Base-by-base conservation (phyloP, 805 yeast species). In the Diddensiella transvaalensis region DNA sequence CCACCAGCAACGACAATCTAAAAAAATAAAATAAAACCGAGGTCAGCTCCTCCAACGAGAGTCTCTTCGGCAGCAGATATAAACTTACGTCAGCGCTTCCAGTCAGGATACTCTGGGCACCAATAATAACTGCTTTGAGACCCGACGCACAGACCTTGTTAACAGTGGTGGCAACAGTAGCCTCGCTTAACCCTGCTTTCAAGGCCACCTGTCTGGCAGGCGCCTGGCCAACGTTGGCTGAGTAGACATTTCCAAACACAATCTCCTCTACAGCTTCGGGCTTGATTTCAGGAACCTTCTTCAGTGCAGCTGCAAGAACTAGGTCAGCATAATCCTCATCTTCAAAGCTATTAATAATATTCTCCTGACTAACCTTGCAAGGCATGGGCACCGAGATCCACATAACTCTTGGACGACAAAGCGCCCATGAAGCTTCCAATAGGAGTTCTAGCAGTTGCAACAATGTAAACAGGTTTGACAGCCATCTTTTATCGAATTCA, bases 81-180 rank as follows among this genome's bases (percentile, higher is more conserved):
- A 18, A 6, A 35, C 38, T 35, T 35, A 35, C 38, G 63, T 90
- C 96, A 48, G 96, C 95, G 55, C 77, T 75, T 47, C 98, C 97
- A 56, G 93, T 78, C 64, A 85, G 69, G 60, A 91, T 90, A 46
- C 90, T 74, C 73, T 90, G 98, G 36, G 97, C 89, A 54, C 87
- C 99, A 51, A 86, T 70, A 60, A 90, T 88, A 61, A 89, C 81
- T 39, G 97, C 80, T 73, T 93, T 91, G 80, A 90, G 72, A 59
- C 96, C 98, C 10, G 96, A 86, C 37, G 99, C 96, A 75, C 99
- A 93, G 49, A 93, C 98, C 74, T 91, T 91, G 79, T 93, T 93
- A 58, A 91, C 78, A 35, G 97, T 85, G 47, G 96, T 79, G 50
- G 96, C 95, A 42, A 88, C 85, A 47, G 87, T 82, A 52, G 79